Base-by-base conservation (phyloP, 2,329 filamentous ascomycete genomes). In the Monilinia polystroma region DNA sequence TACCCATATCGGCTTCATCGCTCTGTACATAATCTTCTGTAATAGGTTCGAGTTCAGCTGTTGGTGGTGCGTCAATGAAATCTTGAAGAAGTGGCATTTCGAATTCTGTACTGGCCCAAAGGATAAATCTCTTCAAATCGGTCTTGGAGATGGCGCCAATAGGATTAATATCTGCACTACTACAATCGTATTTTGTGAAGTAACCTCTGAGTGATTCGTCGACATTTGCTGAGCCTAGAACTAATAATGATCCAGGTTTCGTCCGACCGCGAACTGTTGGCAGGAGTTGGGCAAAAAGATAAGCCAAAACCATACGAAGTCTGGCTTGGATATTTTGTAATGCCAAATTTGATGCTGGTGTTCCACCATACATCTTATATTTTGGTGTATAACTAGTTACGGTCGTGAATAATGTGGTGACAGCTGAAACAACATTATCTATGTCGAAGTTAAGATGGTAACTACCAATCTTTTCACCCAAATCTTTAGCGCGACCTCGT, bases 91-190 rank as follows among this genome's bases (percentile, higher is more conserved):
- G 85, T 0, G 88, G 87, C 1, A 93, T 77, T 6, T 83, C 76
- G 73, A 90, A 92, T 47, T 82, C 78, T 23, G 75, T 78, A 63
- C 80, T 77, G 2, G 87, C 84, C 82, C 85, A 92, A n/a, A 78
- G 79, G 68, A 92, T 90, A 78, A 93, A 92, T 12, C 83, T 78
- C 76, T 90, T 91, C 1, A 92, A 79, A 72, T 93, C 90, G 2
- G 81, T 85, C 76, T 92, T 92, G 67, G 78, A 78, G 49, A 84
- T 83, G 7, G 81, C 82, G 20, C 85, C 87, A 62, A 90, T 88
- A 4, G 87, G 87, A 71, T 89, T 87, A 74, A 88, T 81, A 70
- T 74, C 73, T 68, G 70, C 71, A 12, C 68, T 70, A 10, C 64
- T 71, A 59, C 83, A 85, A 57, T 64, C 66, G 2, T 67, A 67